Percentiles rank a stretch among this genome's conserved stretches.
Conservation (phyloP, 257 asterid genomes). For the Primulina tabacum region DNA sequence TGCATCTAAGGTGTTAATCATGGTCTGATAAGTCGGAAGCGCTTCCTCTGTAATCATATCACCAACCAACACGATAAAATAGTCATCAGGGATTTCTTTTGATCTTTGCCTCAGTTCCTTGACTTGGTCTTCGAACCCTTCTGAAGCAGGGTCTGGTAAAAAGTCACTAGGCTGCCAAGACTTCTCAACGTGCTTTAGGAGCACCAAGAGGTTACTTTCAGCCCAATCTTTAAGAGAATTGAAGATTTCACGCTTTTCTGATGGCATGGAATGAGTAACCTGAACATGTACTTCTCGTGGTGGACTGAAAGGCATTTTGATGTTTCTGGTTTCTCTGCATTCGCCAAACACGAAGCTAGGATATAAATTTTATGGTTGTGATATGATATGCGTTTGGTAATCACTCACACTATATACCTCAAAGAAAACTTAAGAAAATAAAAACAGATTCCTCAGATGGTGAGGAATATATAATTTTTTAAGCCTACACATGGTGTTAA, state of each 20-base stretch:
- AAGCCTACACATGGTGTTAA: background rate
- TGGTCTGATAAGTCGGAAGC: slow-evolving; percentile 78
- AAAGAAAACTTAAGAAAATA: background rate
- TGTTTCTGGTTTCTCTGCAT: slow-evolving; percentile 42
- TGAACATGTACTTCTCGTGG: slow-evolving; percentile 65
- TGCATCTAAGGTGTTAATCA: slow-evolving; percentile 72
- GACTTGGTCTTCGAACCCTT: slow-evolving; percentile 72
- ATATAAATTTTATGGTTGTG: no score
- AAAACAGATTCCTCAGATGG: no score
- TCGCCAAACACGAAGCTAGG: background rate
- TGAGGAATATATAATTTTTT: no score
- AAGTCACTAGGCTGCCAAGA: slow-evolving; percentile 74
- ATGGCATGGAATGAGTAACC: slow-evolving; percentile 66
- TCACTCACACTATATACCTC: background rate
- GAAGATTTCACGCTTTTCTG: slow-evolving; percentile 62
- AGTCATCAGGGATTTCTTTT: slow-evolving; percentile 68
- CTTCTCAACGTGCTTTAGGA: slow-evolving; percentile 62
- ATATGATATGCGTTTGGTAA: no score
- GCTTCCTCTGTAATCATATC: slow-evolving; percentile 82
- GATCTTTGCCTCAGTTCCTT: slow-evolving; percentile 66
- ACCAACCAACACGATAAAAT: slow-evolving; percentile 64
- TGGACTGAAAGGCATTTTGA: slow-evolving; percentile 52
- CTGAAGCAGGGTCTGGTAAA: slow-evolving; percentile 67
- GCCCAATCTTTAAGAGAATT: slow-evolving; percentile 63
- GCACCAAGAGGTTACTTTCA: slow-evolving; percentile 50